These are phyloP conservation scores for Ascochyta pisi DNA, from an alignment of 2,329 filamentous ascomycete genomes.

Conservation along the genomic window DNA sequence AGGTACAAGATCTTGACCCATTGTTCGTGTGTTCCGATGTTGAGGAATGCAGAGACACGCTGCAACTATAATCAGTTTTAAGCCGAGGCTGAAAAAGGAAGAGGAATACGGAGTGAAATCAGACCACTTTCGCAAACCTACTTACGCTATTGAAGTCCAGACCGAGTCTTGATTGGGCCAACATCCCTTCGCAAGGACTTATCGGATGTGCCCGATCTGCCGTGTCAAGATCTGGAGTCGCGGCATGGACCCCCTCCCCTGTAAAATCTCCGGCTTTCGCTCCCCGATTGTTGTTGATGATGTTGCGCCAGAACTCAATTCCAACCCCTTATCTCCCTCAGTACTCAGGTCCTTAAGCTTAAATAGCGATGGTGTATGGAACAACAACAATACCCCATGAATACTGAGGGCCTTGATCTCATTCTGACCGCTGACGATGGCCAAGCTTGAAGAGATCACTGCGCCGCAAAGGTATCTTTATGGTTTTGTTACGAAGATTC, in stretches of 20 bases:
- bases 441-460: neutral
- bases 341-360: too few relatives aligned
- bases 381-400: neutral
- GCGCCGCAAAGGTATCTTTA: neutral
- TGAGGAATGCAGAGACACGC: neutral
- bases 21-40: neutral
- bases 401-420: neutral
- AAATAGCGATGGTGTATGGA: neutral
- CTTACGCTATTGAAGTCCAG: constrained; percentile 7
- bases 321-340: neutral
- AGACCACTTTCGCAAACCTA: constrained; percentile 8
- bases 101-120: constrained; percentile 2
- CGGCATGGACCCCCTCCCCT: constrained; percentile 6
- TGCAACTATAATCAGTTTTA: neutral
- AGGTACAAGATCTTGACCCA: constrained; percentile 13
- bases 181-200: neutral
- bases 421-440: neutral
- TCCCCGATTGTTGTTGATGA: neutral
- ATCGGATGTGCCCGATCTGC: constrained; percentile 10
- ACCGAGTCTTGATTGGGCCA: constrained; percentile 3
- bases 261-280: neutral
- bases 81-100: constrained; percentile 1
- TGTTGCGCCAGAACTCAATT: neutral
- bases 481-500: neutral
- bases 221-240: constrained; percentile 11